These are phyloP conservation scores for Candida argentea DNA, from an alignment of 805 yeast genomes.

Conservation along the genomic window DNA sequence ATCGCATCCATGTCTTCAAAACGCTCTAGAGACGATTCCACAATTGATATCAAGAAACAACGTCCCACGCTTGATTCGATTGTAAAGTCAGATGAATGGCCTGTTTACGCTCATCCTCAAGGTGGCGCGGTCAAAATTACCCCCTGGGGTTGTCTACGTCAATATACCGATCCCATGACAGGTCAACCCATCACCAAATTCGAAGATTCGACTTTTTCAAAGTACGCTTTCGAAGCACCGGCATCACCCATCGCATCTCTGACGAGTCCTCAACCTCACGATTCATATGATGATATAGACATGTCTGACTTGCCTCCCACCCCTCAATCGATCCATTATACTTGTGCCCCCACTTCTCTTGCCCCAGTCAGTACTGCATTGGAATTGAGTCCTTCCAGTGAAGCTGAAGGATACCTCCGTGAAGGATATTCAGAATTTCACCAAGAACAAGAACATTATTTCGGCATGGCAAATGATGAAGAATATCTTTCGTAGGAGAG, in stretches of 20 bases:
- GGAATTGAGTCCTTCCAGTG: constrained; percentile 25
- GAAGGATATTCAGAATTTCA: constrained; percentile 18
- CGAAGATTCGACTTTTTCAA: constrained; percentile 29
- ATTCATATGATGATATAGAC: background rate
- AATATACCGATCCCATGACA: constrained; percentile 27
- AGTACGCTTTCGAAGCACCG: constrained; percentile 9
- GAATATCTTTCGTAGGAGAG: background rate
- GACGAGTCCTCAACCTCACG: background rate
- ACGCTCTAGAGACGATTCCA: no score
- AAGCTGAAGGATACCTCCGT: constrained; percentile 28
- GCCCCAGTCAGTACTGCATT: constrained; percentile 1
- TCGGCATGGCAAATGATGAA: constrained; percentile 12
- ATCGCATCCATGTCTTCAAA: no score
- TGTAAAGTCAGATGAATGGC: constrained; percentile 40
- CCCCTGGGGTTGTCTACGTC: constrained; percentile 53
- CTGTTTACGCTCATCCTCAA: constrained; percentile 49
- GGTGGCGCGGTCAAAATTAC: constrained; percentile 55
- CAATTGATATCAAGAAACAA: no score
- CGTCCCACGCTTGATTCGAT: no score
- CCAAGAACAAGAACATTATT: constrained; percentile 19
- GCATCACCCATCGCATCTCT: constrained; percentile 1
- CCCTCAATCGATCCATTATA: constrained; percentile 7
- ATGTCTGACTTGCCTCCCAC: constrained; percentile 8
- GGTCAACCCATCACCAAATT: constrained; percentile 39
- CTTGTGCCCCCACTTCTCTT: constrained; percentile 1